A percentile compares a stretch with the other conserved stretches of the same genome.
These are phyloP conservation scores for Coemansia sp. DNA, from an alignment of 192 early-diverging fungal genomes.

Conservation along the genomic window DNA sequence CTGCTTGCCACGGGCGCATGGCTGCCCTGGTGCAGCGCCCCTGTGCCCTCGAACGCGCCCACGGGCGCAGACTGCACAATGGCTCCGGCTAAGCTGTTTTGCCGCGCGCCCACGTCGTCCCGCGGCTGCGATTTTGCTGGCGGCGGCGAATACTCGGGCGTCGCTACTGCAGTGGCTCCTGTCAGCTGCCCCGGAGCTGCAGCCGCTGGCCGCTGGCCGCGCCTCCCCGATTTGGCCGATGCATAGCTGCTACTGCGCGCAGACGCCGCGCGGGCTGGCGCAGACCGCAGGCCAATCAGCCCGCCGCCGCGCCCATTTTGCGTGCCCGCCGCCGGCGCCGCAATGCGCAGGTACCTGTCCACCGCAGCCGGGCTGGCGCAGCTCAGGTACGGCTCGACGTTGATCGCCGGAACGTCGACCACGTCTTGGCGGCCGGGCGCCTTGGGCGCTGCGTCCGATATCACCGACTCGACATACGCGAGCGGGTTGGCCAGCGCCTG, in stretches of 20 bases:
- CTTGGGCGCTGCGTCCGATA: conserved; percentile 12
- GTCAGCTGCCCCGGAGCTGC: conserved; percentile 16
- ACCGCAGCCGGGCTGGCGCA: conserved; percentile 13
- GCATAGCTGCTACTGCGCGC: conserved; percentile 3
- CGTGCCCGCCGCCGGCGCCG: background rate
- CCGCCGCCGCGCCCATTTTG: background rate
- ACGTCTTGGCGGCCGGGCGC: conserved; percentile 36
- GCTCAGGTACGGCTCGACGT: conserved; percentile 32
- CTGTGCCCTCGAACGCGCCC: background rate
- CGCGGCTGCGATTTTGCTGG: background rate
- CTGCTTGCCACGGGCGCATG: conserved; percentile 3
- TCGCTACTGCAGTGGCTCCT: conserved; percentile 37
- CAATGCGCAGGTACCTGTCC: conserved; percentile 12
- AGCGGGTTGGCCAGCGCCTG: conserved; percentile 26
- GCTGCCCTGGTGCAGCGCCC: background rate
- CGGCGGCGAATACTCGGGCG: conserved; percentile 36
- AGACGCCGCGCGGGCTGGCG: background rate
- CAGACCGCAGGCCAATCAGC: background rate
- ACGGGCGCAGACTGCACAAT: background rate
- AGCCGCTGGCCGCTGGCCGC: conserved; percentile 11
- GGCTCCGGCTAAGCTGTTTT: background rate
- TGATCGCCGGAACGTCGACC: conserved; percentile 24
- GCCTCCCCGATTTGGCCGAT: conserved; percentile 5
- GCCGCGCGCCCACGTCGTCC: background rate
- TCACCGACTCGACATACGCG: conserved; percentile 33